Evolutionary conservation across 306 rosid genomes (phyloP).

Genomic region (Acmispon strigosus): DNA sequence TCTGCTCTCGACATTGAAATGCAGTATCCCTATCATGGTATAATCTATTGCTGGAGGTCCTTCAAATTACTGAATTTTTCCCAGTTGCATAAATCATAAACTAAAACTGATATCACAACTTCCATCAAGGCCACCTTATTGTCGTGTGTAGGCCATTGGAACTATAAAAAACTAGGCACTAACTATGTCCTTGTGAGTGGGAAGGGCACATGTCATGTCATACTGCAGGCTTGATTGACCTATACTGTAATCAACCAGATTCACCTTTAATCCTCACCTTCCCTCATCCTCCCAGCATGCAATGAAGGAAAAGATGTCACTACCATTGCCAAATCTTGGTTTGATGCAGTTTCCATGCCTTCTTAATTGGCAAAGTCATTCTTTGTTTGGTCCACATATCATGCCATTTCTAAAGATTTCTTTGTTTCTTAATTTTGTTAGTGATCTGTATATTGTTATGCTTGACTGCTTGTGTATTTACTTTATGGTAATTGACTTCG

Average conservation of each 20-base stretch:
- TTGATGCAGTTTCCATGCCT: not conserved
- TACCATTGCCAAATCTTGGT: not conserved
- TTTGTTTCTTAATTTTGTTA: not conserved
- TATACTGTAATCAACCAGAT: constrained; percentile 2
- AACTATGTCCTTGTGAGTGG: not conserved
- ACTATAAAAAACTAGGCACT: not conserved
- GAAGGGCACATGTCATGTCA: not conserved
- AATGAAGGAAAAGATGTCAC: not conserved
- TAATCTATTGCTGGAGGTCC: not conserved
- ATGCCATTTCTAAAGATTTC: not conserved
- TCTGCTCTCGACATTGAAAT: not conserved
- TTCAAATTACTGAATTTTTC: not conserved
- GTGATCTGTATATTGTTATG: not conserved
- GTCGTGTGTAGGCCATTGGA: not conserved
- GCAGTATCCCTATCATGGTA: not conserved
- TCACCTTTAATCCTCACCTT: not conserved
- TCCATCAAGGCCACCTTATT: not conserved
- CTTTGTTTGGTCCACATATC: not conserved
- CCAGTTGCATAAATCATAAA: not conserved
- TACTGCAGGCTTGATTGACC: not conserved
- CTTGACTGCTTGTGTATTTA: not conserved
- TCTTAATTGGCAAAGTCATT: not conserved
- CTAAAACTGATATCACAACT: not conserved
- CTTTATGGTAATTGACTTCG: not conserved
- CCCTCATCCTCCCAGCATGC: not conserved